Evolutionary conservation across 352 stramenopile species (phyloP), one percentile per base, ranked within the genome.

Genomic region (Pythium insidiosum): DNA sequence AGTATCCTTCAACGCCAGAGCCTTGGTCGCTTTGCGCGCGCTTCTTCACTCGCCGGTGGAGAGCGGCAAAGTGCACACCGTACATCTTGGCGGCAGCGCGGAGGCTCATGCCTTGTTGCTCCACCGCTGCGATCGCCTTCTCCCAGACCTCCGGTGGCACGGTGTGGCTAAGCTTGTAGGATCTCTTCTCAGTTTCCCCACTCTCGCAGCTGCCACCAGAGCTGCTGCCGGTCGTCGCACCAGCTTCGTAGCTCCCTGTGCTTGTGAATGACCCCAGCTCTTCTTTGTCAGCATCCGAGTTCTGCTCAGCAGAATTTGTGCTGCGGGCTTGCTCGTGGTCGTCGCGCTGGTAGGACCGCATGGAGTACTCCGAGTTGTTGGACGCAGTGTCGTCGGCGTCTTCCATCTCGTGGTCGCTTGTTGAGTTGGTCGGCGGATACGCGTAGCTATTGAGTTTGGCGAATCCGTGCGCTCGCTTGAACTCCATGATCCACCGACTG

Each of bases 11-110:
- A 25, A 60, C 29, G 6, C 18, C 44, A 7, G 28, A n/a, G 21
- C 44, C 22, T 16, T 46, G 34, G 6, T 56, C 42, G n/a, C 42
- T 26, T 42, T 69, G 66, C 6, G 63, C 61, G 3, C 69, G 61
- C 50, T 81, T 81, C 56, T 76, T 77, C 10, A 81, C 58, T 13
- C 69, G 69, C 6, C 69, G 63, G 55, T 81, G 66, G 15, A 81
- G 49, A 7, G 68, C 68, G 4, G 68, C 68, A 39, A 81, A 81
- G 40, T 81, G 68, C n/a, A 81, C 68, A 20, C 63, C 63, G 43
- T 72, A 76, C 21, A 60, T 41, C 29, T 61, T 66, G 25, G 69
- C 69, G 6, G 69, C 66, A 0, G 61, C 52, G 7, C 69, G 69
- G 16, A 81, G 53, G 58, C 69, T 81, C 69, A 81, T 78, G 6